Evolutionary conservation across 1,139 yeast species (phyloP).

Genomic region (Blastobotrys petasosporus): DNA sequence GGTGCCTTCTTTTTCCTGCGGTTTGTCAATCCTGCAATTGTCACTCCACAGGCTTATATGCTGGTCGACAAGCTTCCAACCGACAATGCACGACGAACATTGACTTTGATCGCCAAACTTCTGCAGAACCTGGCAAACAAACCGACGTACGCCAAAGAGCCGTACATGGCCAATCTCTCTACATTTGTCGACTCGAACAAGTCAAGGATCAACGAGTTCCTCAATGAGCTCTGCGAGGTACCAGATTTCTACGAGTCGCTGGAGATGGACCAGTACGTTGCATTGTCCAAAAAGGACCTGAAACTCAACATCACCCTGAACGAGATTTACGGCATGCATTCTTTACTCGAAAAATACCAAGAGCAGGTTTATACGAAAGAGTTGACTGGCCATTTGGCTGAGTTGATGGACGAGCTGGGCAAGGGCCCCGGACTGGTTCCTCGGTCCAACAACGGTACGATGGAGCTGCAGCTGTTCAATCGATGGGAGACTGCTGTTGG

Average conservation of each 20-base stretch:
- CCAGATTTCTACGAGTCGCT: constrained; percentile 40
- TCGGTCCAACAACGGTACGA: constrained; percentile 30
- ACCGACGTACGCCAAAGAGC: constrained; percentile 38
- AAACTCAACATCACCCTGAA: constrained; percentile 34
- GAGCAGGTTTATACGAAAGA: constrained; percentile 20
- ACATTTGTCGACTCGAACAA: constrained; percentile 33
- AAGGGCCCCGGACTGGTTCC: constrained; percentile 32
- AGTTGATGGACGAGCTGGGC: constrained; percentile 33
- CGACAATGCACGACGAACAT: constrained; percentile 56
- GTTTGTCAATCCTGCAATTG: constrained; percentile 85
- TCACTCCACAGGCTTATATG: constrained; percentile 73
- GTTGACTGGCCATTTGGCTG: constrained; percentile 26
- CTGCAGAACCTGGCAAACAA: constrained; percentile 81
- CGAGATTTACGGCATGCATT: constrained; percentile 37
- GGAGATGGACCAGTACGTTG: constrained; percentile 40
- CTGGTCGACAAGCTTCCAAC: constrained; percentile 35
- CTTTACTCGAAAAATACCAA: constrained; percentile 33
- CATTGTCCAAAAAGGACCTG: constrained; percentile 36
- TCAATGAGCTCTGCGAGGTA: constrained; percentile 38
- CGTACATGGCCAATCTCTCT: constrained; percentile 32
- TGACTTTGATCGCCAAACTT: constrained; percentile 77
- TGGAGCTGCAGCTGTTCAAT: constrained; percentile 34
- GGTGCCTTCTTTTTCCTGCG: constrained; percentile 85
- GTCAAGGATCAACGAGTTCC: constrained; percentile 31
- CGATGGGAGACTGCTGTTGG: constrained; percentile 38